These are phyloP conservation scores for Alternaria metachromatica DNA, from an alignment of 2,329 filamentous ascomycete genomes.

Conservation along the genomic window DNA sequence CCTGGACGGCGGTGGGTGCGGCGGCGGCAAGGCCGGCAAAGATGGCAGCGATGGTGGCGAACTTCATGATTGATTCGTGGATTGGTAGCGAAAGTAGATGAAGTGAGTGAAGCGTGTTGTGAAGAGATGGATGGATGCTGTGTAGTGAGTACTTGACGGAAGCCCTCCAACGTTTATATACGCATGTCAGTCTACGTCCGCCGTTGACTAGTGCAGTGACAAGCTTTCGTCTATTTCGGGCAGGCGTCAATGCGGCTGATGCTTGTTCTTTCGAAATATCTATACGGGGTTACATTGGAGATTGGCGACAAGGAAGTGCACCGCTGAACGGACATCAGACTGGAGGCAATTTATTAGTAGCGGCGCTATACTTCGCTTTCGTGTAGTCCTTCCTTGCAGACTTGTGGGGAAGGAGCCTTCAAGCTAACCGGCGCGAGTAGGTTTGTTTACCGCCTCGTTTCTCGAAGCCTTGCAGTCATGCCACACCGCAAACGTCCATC, in stretches of 20 bases:
- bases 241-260: neutral
- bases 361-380: neutral
- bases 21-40: conserved; percentile 4
- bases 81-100: neutral
- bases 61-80: neutral
- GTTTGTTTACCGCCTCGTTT: neutral
- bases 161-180: neutral
- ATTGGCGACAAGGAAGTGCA: neutral
- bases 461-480: neutral
- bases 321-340: neutral
- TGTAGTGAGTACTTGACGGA: neutral
- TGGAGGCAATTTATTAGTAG: neutral
- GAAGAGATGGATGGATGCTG: neutral
- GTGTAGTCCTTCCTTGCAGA: neutral
- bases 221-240: neutral
- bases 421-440: neutral
- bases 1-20: neutral
- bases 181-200: neutral
- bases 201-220: neutral
- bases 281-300: neutral
- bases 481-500: neutral
- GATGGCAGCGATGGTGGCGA: neutral
- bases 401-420: neutral
- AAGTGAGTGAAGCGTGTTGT: neutral
- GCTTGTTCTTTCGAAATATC: neutral